phyloP scores from a whole-genome alignment of 768 basidiomycete genomes.

The Cystofilobasidium bisporidii region DNA sequence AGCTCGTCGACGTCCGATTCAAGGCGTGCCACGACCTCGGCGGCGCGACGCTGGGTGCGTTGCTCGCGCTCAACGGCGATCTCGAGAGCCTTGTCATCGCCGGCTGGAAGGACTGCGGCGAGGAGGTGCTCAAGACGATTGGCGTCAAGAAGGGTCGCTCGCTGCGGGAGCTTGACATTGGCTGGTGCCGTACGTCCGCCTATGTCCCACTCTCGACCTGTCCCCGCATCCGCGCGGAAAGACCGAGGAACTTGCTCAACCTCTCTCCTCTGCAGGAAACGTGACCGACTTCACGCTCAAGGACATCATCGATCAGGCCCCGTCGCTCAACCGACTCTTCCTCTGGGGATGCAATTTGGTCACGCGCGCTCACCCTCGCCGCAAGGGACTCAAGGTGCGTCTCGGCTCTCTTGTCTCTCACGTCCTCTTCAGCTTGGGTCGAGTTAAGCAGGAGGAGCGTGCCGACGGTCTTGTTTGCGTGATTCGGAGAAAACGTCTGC shows the following conservation, averaged over 20 bases:
- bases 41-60: constrained; percentile 49
- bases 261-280: constrained; percentile 9
- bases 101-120: constrained; percentile 57
- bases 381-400: constrained; percentile 18
- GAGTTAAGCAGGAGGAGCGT: too few relatives aligned
- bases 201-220: neutral
- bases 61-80: constrained; percentile 60
- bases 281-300: constrained; percentile 76
- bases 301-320: constrained; percentile 44
- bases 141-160: constrained; percentile 37
- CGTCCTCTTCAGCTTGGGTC: neutral
- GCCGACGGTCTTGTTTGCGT: too few relatives aligned
- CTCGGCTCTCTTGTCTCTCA: neutral
- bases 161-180: constrained; percentile 60
- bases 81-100: constrained; percentile 63
- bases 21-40: constrained; percentile 54
- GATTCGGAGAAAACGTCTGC: too few relatives aligned
- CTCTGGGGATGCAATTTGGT: constrained; percentile 21
- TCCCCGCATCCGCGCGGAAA: too few relatives aligned
- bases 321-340: neutral
- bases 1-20: constrained; percentile 49
- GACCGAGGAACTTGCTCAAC: too few relatives aligned
- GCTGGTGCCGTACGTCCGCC: constrained; percentile 60
- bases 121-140: constrained; percentile 45
- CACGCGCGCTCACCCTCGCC: constrained; percentile 16